phyloP scores from a whole-genome alignment of 225 moss, liverwort and hornwort genomes.

The Marchantia polymorpha region DNA sequence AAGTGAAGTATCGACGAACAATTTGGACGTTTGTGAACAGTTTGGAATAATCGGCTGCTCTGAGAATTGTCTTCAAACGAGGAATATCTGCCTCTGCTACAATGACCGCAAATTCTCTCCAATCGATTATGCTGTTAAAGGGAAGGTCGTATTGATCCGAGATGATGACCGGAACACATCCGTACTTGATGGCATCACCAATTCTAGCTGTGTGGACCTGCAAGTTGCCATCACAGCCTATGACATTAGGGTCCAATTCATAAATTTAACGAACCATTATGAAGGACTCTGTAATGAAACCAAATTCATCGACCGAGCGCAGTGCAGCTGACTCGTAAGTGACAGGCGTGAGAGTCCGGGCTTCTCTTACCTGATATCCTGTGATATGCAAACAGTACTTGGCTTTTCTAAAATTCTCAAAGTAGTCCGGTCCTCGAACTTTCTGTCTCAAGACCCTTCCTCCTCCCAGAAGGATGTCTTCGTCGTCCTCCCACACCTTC shows the following conservation, averaged over 20 bases:
- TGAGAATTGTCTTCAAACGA: slow-evolving; percentile 33
- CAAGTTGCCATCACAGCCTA: not conserved
- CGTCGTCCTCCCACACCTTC: slow-evolving; percentile 35
- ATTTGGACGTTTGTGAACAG: slow-evolving; percentile 32
- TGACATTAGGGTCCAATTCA: too few relatives aligned
- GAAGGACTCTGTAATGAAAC: too few relatives aligned
- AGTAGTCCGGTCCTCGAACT: slow-evolving; percentile 37
- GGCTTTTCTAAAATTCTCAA: slow-evolving; percentile 29
- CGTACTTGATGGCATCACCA: slow-evolving; percentile 39
- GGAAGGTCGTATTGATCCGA: slow-evolving; percentile 47
- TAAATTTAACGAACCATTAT: too few relatives aligned
- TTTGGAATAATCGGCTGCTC: slow-evolving; percentile 23
- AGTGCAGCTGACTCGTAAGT: not conserved
- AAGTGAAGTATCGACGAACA: slow-evolving; percentile 33
- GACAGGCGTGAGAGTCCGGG: too few relatives aligned
- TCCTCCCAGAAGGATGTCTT: slow-evolving; percentile 46
- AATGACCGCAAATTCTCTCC: slow-evolving; percentile 41
- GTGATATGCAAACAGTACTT: slow-evolving; percentile 39
- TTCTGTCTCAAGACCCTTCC: slow-evolving; percentile 31
- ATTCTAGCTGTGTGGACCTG: slow-evolving; percentile 46
- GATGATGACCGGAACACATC: slow-evolving; percentile 44
- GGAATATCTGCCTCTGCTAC: slow-evolving; percentile 30
- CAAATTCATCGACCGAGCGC: not conserved
- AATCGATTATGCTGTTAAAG: slow-evolving; percentile 36
- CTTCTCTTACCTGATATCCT: slow-evolving; percentile 32